A percentile compares a stretch with the other conserved stretches of the same genome.
Conservation (phyloP, 768 basidiomycete genomes). For the Fistulinella prunicolor region DNA sequence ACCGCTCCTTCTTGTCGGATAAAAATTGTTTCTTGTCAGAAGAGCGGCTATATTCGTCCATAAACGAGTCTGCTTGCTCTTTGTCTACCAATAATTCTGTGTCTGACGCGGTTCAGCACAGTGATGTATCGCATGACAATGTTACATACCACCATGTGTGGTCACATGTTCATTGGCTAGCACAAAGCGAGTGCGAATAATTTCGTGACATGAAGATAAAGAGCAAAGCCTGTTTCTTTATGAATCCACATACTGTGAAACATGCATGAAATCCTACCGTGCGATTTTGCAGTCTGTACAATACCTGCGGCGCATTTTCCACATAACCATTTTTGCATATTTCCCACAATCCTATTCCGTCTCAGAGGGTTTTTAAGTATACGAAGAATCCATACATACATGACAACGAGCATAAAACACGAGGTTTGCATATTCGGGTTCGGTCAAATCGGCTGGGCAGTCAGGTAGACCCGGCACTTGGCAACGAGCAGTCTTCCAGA, state of each 20-base stretch:
- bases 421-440: conserved; percentile 43
- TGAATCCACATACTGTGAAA: neutral
- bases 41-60: neutral
- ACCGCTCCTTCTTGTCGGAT: neutral
- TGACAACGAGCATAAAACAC: conserved; percentile 26
- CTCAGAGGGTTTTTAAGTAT: neutral
- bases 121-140: too few species aligned
- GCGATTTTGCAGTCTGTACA: neutral
- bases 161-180: too few species aligned
- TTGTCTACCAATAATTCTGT: neutral
- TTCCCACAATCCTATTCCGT: neutral
- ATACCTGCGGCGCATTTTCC: conserved; percentile 1
- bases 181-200: neutral
- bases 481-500: conserved; percentile 29
- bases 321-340: neutral
- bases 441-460: conserved; percentile 42
- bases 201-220: neutral
- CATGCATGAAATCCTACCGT: neutral
- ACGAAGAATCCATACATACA: neutral
- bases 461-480: conserved; percentile 37
- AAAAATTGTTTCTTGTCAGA: neutral
- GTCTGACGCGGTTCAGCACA: too few species aligned
- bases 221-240: neutral
- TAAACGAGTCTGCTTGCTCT: neutral
- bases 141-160: too few species aligned